These are phyloP conservation scores for Wickerhamomyces sydowiorum DNA, from an alignment of 805 yeast species.

Conservation along the genomic window DNA sequence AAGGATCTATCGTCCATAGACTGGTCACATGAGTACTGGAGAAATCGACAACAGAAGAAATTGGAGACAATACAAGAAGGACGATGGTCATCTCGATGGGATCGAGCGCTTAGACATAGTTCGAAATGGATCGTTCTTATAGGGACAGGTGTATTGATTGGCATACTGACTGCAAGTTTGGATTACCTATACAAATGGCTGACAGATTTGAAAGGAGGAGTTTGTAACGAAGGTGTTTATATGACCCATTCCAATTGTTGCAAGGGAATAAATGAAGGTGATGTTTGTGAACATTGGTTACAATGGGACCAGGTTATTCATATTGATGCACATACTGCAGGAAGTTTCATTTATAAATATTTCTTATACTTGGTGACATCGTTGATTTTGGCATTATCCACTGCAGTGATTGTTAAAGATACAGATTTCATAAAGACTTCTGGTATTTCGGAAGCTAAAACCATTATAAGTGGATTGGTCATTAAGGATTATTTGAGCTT, in stretches of 20 bases:
- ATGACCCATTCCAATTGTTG: constrained; percentile 27
- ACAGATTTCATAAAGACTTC: constrained; percentile 40
- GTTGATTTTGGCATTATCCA: constrained; percentile 31
- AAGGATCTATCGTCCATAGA: constrained; percentile 41
- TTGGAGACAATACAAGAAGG: background rate
- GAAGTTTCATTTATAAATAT: constrained; percentile 26
- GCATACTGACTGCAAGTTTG: constrained; percentile 41
- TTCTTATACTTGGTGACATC: constrained; percentile 33
- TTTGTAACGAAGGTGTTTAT: constrained; percentile 33
- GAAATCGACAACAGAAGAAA: constrained; percentile 9
- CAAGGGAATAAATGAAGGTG: constrained; percentile 19
- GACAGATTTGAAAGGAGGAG: constrained; percentile 47
- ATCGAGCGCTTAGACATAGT: constrained; percentile 7
- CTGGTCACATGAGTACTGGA: constrained; percentile 43
- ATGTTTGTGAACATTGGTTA: constrained; percentile 27
- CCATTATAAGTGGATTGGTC: constrained; percentile 60
- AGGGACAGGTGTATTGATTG: constrained; percentile 38
- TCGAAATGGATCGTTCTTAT: constrained; percentile 44
- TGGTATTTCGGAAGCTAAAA: constrained; percentile 73
- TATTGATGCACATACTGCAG: constrained; percentile 18
- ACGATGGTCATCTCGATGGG: constrained; percentile 1
- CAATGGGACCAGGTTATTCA: constrained; percentile 27
- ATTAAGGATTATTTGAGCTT: constrained; percentile 47
- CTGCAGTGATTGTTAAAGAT: constrained; percentile 24
- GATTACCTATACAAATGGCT: constrained; percentile 46